These are phyloP conservation scores for Pichia deserticola DNA, from an alignment of 805 yeast genomes.

Conservation along the genomic window DNA sequence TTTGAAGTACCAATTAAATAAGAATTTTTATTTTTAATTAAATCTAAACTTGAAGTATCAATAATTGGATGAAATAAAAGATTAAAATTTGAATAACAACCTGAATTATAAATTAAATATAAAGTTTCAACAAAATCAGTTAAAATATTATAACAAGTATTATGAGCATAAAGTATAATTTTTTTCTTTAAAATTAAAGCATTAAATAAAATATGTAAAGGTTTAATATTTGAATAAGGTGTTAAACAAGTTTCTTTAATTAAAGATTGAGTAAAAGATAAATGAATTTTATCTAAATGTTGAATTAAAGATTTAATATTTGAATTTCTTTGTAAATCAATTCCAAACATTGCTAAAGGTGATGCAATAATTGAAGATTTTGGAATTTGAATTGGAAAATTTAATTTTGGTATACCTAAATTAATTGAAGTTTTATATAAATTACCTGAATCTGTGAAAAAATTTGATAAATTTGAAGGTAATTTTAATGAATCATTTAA, in stretches of 20 bases:
- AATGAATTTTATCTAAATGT: conserved; percentile 2
- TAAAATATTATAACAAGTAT: conserved; percentile 38
- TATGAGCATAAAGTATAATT: conserved; percentile 32
- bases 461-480: conserved; percentile 5
- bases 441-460: conserved; percentile 16
- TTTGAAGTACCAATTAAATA: conserved; percentile 64
- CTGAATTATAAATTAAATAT: conserved; percentile 30
- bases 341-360: conserved; percentile 22
- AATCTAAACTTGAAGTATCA: conserved; percentile 52
- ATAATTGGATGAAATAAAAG: conserved; percentile 39
- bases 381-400: conserved; percentile 28
- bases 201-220: conserved; percentile 37
- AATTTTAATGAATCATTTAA: conserved; percentile 5
- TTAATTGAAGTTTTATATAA: conserved; percentile 18
- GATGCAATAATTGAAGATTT: conserved; percentile 22
- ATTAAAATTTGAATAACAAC: background rate
- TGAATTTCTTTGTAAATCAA: conserved; percentile 25
- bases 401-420: conserved; percentile 11
- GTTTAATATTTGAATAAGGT: conserved; percentile 17
- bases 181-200: conserved; percentile 43
- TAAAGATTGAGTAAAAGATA: background rate
- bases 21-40: conserved; percentile 33
- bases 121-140: conserved; percentile 39
- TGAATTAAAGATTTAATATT: conserved; percentile 17
- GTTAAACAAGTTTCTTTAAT: conserved; percentile 10